These are phyloP conservation scores for Monilinia polystroma DNA, from an alignment of 2,329 filamentous ascomycete species.

Conservation along the genomic window DNA sequence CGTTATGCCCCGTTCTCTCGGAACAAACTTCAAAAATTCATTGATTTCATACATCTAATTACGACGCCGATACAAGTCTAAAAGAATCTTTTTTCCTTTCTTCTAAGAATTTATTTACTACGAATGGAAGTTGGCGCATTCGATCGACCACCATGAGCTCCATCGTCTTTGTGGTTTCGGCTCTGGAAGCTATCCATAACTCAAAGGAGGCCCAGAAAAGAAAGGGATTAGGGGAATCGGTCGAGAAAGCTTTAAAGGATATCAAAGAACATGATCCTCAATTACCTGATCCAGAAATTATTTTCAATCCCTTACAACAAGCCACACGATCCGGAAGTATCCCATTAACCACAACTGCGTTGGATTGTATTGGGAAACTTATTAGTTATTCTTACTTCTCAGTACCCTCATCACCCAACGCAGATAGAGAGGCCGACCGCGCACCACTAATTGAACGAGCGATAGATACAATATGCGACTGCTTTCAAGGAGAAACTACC, in stretches of 20 bases:
- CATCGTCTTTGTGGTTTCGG: slow-evolving; percentile 91
- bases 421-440: slow-evolving; percentile 44
- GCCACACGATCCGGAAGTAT: slow-evolving; percentile 86
- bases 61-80: not conserved
- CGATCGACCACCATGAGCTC: slow-evolving; percentile 71
- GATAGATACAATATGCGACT: slow-evolving; percentile 99
- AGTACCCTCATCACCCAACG: slow-evolving; percentile 53
- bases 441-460: slow-evolving; percentile 91
- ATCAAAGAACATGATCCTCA: slow-evolving; percentile 82
- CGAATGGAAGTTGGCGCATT: slow-evolving; percentile 36
- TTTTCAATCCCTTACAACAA: slow-evolving; percentile 87
- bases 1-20: not conserved
- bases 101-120: not conserved
- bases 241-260: slow-evolving; percentile 76
- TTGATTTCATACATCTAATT: slow-evolving; percentile 5
- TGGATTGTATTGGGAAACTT: slow-evolving; percentile 98
- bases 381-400: slow-evolving; percentile 99
- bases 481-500: slow-evolving; percentile 95
- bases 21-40: slow-evolving; percentile 3
- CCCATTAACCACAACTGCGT: slow-evolving; percentile 80
- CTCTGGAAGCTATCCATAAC: slow-evolving; percentile 84
- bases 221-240: slow-evolving; percentile 78
- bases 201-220: slow-evolving; percentile 89
- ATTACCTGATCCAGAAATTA: slow-evolving; percentile 82
- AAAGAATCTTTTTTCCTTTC: not conserved